These are phyloP conservation scores for Backusella parvicylindrica DNA, from an alignment of 192 early-diverging fungal genomes.

Conservation along the genomic window DNA sequence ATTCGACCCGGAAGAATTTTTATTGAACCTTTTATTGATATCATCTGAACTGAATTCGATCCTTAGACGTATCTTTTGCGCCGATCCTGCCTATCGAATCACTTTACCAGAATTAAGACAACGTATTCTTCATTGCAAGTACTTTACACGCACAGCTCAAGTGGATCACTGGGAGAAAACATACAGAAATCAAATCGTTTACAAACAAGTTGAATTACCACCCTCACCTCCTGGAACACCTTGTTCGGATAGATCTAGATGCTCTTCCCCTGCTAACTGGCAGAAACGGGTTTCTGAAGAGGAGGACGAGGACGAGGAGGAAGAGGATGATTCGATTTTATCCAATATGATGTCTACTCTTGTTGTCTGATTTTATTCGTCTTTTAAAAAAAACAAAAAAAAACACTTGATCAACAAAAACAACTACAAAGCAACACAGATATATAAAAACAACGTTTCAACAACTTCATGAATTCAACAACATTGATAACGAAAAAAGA, in stretches of 20 bases:
- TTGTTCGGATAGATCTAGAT: background rate
- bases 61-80: constrained; percentile 64
- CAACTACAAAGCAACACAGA: background rate
- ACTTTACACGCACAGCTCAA: constrained; percentile 25
- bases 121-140: constrained; percentile 39
- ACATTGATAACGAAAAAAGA: background rate
- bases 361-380: background rate
- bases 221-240: constrained; percentile 7
- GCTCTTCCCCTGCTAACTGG: background rate
- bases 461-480: background rate
- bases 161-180: constrained; percentile 15
- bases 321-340: background rate
- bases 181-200: background rate
- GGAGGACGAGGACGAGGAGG: background rate
- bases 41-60: constrained; percentile 66
- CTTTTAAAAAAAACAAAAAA: background rate
- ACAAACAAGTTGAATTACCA: background rate
- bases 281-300: background rate
- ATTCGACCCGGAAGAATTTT: constrained; percentile 49
- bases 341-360: background rate
- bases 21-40: constrained; percentile 59
- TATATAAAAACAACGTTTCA: background rate
- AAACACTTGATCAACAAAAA: background rate
- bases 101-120: constrained; percentile 36
- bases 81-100: constrained; percentile 61